Evolutionary conservation across 352 stramenopile species (phyloP), one percentile per base, ranked within the genome.

Genomic region (Plasmopara viticola): DNA sequence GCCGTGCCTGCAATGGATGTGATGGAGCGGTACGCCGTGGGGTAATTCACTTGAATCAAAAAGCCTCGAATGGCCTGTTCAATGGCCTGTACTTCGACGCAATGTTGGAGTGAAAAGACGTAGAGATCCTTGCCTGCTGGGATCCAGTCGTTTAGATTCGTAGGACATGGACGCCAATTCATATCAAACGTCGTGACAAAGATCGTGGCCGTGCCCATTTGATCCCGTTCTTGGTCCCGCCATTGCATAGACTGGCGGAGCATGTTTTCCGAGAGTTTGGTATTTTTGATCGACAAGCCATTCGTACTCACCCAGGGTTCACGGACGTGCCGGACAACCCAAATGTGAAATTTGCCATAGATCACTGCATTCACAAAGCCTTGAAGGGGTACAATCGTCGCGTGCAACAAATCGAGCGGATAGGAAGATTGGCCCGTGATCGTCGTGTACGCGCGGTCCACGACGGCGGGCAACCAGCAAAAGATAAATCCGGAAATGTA

Each of bases 121-220:
- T 94, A 94, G 35, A 94, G 31, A 34, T 94, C 83, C 45, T 89
- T 87, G 13, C 67, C 65, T 14, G 71, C 17, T 15, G 81, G 80
- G 15, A 91, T 84, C 83, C 83, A 94, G 44, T 88, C 73, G 25
- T 71, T 65, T 40, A 90, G 45, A 46, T 87, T 87, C n/a, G 52
- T 55, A 4, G 83, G 81, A 48, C 86, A 86, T 29, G 63, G 25
- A 9, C 43, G 71, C 75, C 79, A 90, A 53, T 87, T 81, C 73
- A 94, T 84, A 58, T 94, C 80, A 44, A 90, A 91, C 6, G 76
- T 80, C 0, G 80, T 90, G 31, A 91, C 71, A 48, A 94, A 94
- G 35, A 94, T 83, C 9, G 66, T 73, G 6, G 76, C 78, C 0
- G 74, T 90, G 34, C 81, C 81, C 44, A 85, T 79, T 39, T 88